Percentiles rank a stretch among this genome's conserved stretches.
phyloP scores from a whole-genome alignment of 129 eudicot species.

The Cynara cardunculus region DNA sequence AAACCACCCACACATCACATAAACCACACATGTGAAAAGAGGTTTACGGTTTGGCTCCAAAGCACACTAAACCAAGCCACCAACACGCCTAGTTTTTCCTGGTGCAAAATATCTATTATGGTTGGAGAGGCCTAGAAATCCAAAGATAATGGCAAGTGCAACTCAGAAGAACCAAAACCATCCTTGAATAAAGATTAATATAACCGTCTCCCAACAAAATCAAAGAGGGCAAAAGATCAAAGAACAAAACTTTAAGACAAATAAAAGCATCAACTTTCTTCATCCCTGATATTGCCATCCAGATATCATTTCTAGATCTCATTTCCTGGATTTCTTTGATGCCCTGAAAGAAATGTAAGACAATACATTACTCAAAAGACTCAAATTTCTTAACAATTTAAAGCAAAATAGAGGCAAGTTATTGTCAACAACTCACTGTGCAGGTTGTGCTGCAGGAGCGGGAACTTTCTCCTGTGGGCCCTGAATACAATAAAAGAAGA shows the following conservation, averaged over 20 bases:
- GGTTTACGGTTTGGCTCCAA: too few species aligned
- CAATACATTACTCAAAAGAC: background rate
- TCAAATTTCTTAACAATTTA: background rate
- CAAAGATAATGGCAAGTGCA: background rate
- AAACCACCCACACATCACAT: too few species aligned
- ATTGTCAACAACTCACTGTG: slow-evolving; percentile 33
- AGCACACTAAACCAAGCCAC: too few species aligned
- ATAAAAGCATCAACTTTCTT: slow-evolving; percentile 7
- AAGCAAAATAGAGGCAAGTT: background rate
- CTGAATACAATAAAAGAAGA: slow-evolving; percentile 10
- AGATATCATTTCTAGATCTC: slow-evolving; percentile 7
- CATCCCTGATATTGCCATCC: slow-evolving; percentile 14
- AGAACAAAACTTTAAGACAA: slow-evolving; percentile 38
- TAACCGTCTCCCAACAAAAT: slow-evolving; percentile 10
- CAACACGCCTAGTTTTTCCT: too few species aligned
- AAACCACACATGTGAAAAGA: too few species aligned
- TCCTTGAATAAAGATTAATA: slow-evolving; percentile 19
- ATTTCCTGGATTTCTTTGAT: slow-evolving; percentile 76
- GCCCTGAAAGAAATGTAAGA: slow-evolving; percentile 33
- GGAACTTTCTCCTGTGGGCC: slow-evolving; percentile 53
- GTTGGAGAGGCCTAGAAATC: too few species aligned
- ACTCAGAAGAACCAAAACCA: background rate
- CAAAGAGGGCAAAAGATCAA: slow-evolving; percentile 18
- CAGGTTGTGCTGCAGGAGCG: slow-evolving; percentile 42
- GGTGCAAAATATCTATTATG: too few species aligned